Evolutionary conservation across 2,329 filamentous ascomycete genomes (phyloP), one percentile per base, ranked within the genome.

Genomic region (Corniculantispora saksenae): DNA sequence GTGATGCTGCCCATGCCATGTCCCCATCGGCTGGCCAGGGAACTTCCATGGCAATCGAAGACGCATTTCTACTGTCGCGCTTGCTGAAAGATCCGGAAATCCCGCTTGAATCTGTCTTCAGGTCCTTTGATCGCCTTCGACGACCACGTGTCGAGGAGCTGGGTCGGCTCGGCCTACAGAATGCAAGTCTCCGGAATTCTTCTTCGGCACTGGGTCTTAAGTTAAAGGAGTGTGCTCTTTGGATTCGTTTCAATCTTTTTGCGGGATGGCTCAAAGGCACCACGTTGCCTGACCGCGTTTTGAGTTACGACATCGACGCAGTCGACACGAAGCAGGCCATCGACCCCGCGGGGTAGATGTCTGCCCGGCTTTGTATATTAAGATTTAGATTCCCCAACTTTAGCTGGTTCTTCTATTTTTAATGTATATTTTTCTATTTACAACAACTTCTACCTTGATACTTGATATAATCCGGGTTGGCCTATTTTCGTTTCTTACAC

Each of bases 1-100:
- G 85, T 4, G 85, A 87, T 71, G 83, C 84, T 1, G 84, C 83
- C 1, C 84, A 87, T 72, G 83, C 84, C 0, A 75, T 87, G 63
- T 81, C 83, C 2, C 80, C 85, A 0, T 82, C 80, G 7, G 81
- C 80, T 13, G 38, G 38, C 3, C 38, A 43, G 17, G 38, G 38
- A 15, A 13, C 17, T 3, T 43, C 38, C 12, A 43, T 43, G 38
- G 38, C 38, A 6, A 43, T 43, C 3, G 38, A 43, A 43, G 38
- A 43, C 38, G 38, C 17, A 4, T 43, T 43, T 43, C 38, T 43
- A 4, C 10, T 43, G 4, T 13, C 38, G 3, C 10, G 17, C 8
- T 13, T 43, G 12, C 17, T 43, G 38, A 3, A 13, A 13, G 17
- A 19, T 13, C 8, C 10, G 12, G 17, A 6, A 19, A 13, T 4